Conservation (phyloP, 257 asterid genomes). For the Solanum rostratum region DNA sequence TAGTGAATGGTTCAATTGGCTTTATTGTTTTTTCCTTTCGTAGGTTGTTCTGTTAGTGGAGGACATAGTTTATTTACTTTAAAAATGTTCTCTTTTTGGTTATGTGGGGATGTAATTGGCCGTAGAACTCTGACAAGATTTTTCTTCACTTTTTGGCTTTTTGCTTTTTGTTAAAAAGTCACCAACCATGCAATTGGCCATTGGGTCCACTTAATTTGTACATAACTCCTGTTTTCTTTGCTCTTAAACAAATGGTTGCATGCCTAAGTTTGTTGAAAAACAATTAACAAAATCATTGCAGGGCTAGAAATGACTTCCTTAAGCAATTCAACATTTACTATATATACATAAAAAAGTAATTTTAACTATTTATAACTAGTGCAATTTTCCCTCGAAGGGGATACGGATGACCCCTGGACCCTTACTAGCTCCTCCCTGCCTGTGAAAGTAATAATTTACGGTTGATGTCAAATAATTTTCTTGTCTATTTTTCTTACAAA, state of each 20-base stretch:
- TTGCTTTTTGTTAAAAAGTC: not conserved
- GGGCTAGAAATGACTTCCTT: not conserved
- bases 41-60: not conserved
- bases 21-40: not conserved
- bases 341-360: no score
- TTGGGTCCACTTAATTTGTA: not conserved
- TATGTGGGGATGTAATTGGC: not conserved
- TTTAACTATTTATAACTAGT: no score
- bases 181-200: not conserved
- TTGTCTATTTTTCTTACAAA: not conserved
- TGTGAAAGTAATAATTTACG: not conserved
- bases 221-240: not conserved
- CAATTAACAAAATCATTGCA: not conserved
- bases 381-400: no score
- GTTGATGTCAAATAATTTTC: not conserved
- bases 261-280: not conserved
- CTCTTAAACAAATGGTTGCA: not conserved
- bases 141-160: not conserved
- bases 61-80: not conserved
- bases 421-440: no score
- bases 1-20: not conserved
- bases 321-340: no score
- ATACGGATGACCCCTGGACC: no score
- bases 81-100: not conserved
- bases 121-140: not conserved